Percentiles rank a stretch among this genome's conserved stretches.
These are phyloP conservation scores for Pseudogymnoascus sp. DNA, from an alignment of 2,329 filamentous ascomycete genomes.

Conservation along the genomic window DNA sequence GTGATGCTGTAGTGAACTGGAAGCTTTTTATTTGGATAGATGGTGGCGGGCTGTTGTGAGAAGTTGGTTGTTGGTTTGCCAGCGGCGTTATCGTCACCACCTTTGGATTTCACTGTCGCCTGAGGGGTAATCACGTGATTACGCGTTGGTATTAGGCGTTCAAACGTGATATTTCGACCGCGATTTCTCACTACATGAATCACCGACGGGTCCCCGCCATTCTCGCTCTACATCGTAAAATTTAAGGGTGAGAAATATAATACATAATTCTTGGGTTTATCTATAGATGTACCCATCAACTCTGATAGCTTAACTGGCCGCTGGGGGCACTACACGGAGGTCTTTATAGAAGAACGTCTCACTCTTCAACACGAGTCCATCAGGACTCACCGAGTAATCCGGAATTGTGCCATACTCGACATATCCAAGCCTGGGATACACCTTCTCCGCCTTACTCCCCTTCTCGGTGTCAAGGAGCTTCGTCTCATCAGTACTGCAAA, in stretches of 20 bases:
- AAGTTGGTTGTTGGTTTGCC: background rate
- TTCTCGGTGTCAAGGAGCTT: conserved; percentile 46
- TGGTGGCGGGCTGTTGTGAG: background rate
- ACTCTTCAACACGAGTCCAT: conserved; percentile 37
- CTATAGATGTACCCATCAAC: background rate
- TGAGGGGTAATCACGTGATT: background rate
- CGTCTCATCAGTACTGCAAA: conserved; percentile 11
- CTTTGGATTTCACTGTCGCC: background rate
- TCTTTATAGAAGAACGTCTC: conserved; percentile 53
- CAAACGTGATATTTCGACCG: background rate
- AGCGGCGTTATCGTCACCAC: background rate
- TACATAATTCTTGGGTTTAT: background rate
- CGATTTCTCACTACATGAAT: background rate
- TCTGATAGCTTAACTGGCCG: background rate
- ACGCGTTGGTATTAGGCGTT: background rate
- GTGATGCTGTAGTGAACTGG: background rate
- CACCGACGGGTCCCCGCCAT: background rate
- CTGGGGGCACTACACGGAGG: conserved; percentile 24
- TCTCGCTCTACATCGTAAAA: background rate
- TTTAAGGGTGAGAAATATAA: background rate
- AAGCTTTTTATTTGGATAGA: background rate
- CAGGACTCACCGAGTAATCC: conserved; percentile 41
- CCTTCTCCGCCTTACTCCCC: conserved; percentile 41
- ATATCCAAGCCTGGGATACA: conserved; percentile 50
- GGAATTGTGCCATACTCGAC: conserved; percentile 44